Evolutionary conservation across 495 filamentous ascomycete species (phyloP), one percentile per base, ranked within the genome.

Genomic region (Podospora pseudoanserina): DNA sequence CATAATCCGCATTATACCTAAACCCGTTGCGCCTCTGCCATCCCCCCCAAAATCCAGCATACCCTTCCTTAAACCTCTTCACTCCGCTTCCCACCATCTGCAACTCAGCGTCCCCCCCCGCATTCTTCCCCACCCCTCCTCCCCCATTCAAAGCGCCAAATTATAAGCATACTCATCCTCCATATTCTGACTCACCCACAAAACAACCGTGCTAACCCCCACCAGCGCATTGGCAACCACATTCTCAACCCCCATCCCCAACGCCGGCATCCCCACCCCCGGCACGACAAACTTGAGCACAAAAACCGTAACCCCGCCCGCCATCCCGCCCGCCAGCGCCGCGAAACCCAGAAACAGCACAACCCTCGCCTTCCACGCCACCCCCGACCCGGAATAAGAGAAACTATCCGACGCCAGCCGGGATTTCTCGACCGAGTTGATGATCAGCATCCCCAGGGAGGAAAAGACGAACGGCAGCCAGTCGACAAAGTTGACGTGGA

Each of bases 161-260:
- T 93, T 97, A 79, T 99, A 99, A 63, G 92, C 93, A 77, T 97
- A 99, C 79, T 98, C 94, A 73, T 99, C 96, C 81, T 99, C 96
- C 81, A 98, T 97, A 74, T 97, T 99, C 86, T 99, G 96, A 69
- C 91, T 92, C 16, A 99, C 86, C 96, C 96, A 99, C 7, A 99
- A 85, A 3, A 97, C 89, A 57, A 93, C 87, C 54, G 92, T 91
- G 75, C 93, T 96, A 58, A 96, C 76, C 90, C 96, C 96, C 66
- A 97, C 87, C 67, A 96, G 72, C 18, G 84, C 89, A 81, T 98
- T 98, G 2, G 91, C 89, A 71, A 97, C 82, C 28, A 98, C 87
- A 80, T 97, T 97, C 73, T 93, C 92, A 60, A 97, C 89, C 0
- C 96, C 96, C 85, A 99, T 95, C 77, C 90, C 92, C 69, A 97